phyloP scores from a whole-genome alignment of 768 basidiomycete species.

The Podaxis sp. region DNA sequence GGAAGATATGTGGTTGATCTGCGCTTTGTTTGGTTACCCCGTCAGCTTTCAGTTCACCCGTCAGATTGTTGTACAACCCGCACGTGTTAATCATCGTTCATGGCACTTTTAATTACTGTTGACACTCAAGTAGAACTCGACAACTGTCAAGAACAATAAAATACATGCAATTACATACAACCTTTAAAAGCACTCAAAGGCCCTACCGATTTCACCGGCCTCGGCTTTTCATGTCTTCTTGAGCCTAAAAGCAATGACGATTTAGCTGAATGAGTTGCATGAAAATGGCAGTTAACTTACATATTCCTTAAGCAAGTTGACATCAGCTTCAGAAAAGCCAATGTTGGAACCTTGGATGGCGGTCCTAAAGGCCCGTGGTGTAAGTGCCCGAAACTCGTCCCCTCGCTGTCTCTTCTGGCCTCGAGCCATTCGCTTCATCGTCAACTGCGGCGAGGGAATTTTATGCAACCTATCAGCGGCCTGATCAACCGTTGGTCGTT shows the following conservation, averaged over 20 bases:
- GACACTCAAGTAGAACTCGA: no score
- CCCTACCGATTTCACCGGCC: no score
- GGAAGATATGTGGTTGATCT: background rate
- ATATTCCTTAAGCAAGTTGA: background rate
- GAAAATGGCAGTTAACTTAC: background rate
- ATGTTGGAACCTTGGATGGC: background rate
- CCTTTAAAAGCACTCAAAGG: no score
- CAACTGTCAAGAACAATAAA: no score
- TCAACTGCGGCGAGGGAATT: background rate
- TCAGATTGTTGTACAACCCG: no score
- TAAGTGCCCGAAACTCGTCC: background rate
- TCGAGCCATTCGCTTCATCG: background rate
- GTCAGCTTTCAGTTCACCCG: no score
- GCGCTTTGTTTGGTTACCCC: no score
- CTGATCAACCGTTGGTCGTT: conserved; percentile 18
- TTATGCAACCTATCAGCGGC: background rate
- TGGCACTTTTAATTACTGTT: no score
- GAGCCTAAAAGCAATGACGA: no score
- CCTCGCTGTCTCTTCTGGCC: background rate
- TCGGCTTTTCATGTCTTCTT: no score
- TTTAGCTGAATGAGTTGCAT: background rate
- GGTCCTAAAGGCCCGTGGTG: background rate
- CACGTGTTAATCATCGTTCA: no score
- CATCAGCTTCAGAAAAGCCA: background rate
- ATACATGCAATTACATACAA: no score